These are phyloP conservation scores for Phtheirospermum japonicum DNA, from an alignment of 257 asterid genomes.

Conservation along the genomic window DNA sequence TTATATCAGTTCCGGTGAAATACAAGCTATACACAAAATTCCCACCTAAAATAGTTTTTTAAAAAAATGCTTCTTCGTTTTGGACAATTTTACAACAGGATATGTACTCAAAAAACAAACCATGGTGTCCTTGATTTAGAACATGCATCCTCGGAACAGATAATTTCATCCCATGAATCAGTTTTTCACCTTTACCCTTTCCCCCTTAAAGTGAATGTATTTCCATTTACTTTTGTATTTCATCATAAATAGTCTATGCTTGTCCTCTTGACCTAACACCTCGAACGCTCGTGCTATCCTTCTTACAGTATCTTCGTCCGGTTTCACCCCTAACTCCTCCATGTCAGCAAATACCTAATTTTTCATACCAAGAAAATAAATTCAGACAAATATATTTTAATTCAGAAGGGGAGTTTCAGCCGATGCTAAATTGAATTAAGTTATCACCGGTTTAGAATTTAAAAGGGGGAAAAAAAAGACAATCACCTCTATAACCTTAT, in stretches of 20 bases:
- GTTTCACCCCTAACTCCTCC: slow-evolving; percentile 92
- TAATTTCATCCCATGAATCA: slow-evolving; percentile 30
- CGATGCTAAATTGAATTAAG: neutral
- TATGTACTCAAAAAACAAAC: neutral
- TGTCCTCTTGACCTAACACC: slow-evolving; percentile 53
- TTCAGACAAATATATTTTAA: neutral
- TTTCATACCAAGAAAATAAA: slow-evolving; percentile 3
- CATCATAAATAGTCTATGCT: slow-evolving; percentile 39
- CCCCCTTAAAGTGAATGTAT: slow-evolving; percentile 82
- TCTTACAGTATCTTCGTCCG: slow-evolving; percentile 75
- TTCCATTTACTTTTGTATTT: slow-evolving; percentile 70
- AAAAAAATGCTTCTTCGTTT: too few species aligned
- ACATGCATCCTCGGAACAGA: slow-evolving; percentile 2
- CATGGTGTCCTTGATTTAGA: slow-evolving; percentile 6
- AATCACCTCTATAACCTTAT: slow-evolving; percentile 70
- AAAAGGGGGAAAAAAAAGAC: neutral
- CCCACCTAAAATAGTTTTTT: too few species aligned
- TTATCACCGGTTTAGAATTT: neutral
- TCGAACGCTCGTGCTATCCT: slow-evolving; percentile 71
- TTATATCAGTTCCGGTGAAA: too few species aligned
- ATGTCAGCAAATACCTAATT: slow-evolving; percentile 85
- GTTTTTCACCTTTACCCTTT: slow-evolving; percentile 62
- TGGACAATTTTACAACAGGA: neutral
- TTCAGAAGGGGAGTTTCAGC: neutral
- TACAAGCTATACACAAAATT: neutral